Evolutionary conservation across 2,329 filamentous ascomycete genomes (phyloP), one percentile per base, ranked within the genome.

Genomic region (Stenocarpella maydis): DNA sequence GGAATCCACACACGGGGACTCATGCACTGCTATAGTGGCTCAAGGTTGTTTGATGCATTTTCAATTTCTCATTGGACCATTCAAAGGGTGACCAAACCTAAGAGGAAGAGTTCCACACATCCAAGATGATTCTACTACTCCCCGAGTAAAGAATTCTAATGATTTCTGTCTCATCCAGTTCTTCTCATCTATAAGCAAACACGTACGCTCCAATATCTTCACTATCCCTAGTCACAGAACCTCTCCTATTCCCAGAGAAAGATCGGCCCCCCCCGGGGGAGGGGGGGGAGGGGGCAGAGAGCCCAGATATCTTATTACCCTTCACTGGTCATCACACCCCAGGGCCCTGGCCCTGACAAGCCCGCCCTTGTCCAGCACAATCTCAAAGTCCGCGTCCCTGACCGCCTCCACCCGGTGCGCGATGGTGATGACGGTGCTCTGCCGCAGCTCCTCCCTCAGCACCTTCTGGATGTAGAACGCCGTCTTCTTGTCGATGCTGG

Each of bases 361-460:
- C 19, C 78, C 76, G 1, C 87, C 87, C 17, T 79, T 78, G 41
- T 89, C 86, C 55, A 90, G 74, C 37, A 86, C 78, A 58, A 90
- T 76, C 67, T 84, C 86, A 75, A 84, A 90, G 63, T 85, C 82
- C 0, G 87, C 87, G 70, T 88, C 86, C 72, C 83, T 81, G 12
- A 91, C 89, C 0, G 89, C 89, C 76, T 90, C 87, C 1, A 90
- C 79, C 1, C 88, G 83, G 76, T 91, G 89, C n/a, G 89, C 88
- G 75, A 91, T 90, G 0, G 88, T 90, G 50, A 91, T 88, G 2
- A 91, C 87, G 0, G 89, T 91, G 72, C 86, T 88, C 17, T 82
- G 71, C 4, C 76, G 75, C 53, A 91, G 79, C 74, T 90, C 87
- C 28, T 85, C 82, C 4, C 87, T 78, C 47, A 91, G 75, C 2